phyloP scores from a whole-genome alignment of 495 filamentous ascomycete species.

The Oleoguttula mirabilis region DNA sequence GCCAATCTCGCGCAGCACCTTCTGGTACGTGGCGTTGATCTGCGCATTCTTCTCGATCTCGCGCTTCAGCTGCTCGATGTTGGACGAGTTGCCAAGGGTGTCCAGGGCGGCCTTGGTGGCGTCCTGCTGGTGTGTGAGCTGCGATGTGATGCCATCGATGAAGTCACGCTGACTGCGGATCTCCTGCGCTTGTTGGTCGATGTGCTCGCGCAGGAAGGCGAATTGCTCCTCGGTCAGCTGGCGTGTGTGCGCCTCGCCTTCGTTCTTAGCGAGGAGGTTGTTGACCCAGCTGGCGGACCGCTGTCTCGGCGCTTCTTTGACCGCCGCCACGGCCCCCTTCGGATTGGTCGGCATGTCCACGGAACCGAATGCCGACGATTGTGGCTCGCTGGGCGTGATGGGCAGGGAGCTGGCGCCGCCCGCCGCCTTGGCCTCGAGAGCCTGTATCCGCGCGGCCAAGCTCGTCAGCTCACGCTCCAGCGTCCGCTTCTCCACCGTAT shows the following conservation, averaged over 20 bases:
- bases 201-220: slow-evolving; percentile 35
- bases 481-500: slow-evolving; percentile 35
- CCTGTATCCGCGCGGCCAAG: slow-evolving; percentile 35
- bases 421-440: slow-evolving; percentile 35
- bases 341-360: slow-evolving; percentile 5
- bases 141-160: slow-evolving; percentile 31
- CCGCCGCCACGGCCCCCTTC: slow-evolving; percentile 6
- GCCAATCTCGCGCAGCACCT: slow-evolving; percentile 90
- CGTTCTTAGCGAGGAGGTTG: slow-evolving; percentile 29
- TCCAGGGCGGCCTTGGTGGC: slow-evolving; percentile 18
- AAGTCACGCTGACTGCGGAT: slow-evolving; percentile 50
- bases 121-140: slow-evolving; percentile 41
- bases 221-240: slow-evolving; percentile 36
- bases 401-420: slow-evolving; percentile 29
- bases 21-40: slow-evolving; percentile 97
- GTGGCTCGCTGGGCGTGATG: slow-evolving; percentile 31
- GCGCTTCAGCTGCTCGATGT: slow-evolving; percentile 62
- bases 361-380: slow-evolving; percentile 26
- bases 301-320: slow-evolving; percentile 16
- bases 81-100: slow-evolving; percentile 35
- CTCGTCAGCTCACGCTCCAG: slow-evolving; percentile 37
- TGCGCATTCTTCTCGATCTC: slow-evolving; percentile 94
- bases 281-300: slow-evolving; percentile 29
- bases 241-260: slow-evolving; percentile 20
- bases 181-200: slow-evolving; percentile 40